Evolutionary conservation across 208 protist genomes (phyloP), one percentile per base, ranked within the genome.

Genomic region (Crithidia sp.): DNA sequence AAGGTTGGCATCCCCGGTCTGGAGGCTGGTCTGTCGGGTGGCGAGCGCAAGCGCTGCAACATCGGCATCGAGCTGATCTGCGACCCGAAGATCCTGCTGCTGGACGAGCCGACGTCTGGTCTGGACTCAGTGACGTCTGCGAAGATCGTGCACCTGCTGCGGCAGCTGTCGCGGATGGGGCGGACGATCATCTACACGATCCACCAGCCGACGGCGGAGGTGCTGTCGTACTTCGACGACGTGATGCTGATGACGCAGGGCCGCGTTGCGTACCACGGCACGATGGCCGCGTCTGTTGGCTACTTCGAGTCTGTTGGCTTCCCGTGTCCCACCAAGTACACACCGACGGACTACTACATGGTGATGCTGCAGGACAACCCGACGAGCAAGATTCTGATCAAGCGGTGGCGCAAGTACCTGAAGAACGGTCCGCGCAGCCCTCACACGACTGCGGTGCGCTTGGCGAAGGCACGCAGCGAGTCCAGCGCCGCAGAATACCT

Each of bases 181-280:
- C 82, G 93, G 62, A 97, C 96, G 36, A 82, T 99, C 19, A 86
- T 98, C 37, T 91, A 87, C 76, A 98, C 94, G 36, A 98, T 99
- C 76, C 97, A 99, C 69, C 96, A 98, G 84, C 97, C 97, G n/a
- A 90, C 86, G 5, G 84, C 87, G 7, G 90, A 96, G 59, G 84
- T 97, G 60, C 93, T 98, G 58, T 73, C 49, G 14, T 78, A 89
- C 64, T 98, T 99, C 84, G 95, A 99, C 60, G 82, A 97, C 44
- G 58, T 99, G 28, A 88, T 98, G 79, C 81, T 98, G 49, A 77
- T 99, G 66, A 81, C 74, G 28, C 64, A 83, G 47, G 97, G 97
- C 39, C 74, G 75, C 16, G 81, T 87, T 59, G 86, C 84, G 36
- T 99, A 97, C 82, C 85, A 92, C 79, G 96, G 96, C 37, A 81